phyloP scores from a whole-genome alignment of 331 rosid species.

The Cydonia oblonga region DNA sequence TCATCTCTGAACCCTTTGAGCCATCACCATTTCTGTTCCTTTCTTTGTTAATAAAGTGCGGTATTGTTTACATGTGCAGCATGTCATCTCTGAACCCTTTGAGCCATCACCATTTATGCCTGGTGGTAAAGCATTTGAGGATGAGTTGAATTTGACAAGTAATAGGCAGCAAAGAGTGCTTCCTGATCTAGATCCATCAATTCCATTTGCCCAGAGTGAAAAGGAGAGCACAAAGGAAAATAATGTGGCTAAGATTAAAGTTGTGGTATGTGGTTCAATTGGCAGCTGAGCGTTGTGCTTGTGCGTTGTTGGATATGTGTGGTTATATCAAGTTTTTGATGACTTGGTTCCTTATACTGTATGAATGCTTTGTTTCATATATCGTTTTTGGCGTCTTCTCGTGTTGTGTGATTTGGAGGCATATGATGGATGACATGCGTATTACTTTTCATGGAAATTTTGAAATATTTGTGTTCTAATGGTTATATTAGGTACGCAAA shows the following conservation, averaged over 20 bases:
- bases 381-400: background rate
- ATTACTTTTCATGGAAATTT: background rate
- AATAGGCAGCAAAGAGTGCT: slow-evolving; percentile 51
- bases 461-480: slow-evolving; percentile 4
- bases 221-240: slow-evolving; percentile 70
- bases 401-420: background rate
- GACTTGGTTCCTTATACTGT: background rate
- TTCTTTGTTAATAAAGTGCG: slow-evolving; percentile 3
- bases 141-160: slow-evolving; percentile 36
- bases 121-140: slow-evolving; percentile 61
- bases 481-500: slow-evolving; percentile 65
- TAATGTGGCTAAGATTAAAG: slow-evolving; percentile 88
- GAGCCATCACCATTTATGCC: slow-evolving; percentile 93
- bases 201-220: slow-evolving; percentile 39
- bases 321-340: background rate
- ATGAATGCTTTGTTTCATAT: background rate
- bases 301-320: background rate
- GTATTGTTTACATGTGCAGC: slow-evolving; percentile 39
- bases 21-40: slow-evolving; percentile 48
- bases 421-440: background rate
- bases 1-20: slow-evolving; percentile 72
- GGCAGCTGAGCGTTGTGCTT: background rate
- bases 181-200: slow-evolving; percentile 49
- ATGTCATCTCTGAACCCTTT: slow-evolving; percentile 72
- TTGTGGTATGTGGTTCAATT: slow-evolving; percentile 64